Conservation (phyloP, 768 basidiomycete genomes). For the Collybia mongolica region DNA sequence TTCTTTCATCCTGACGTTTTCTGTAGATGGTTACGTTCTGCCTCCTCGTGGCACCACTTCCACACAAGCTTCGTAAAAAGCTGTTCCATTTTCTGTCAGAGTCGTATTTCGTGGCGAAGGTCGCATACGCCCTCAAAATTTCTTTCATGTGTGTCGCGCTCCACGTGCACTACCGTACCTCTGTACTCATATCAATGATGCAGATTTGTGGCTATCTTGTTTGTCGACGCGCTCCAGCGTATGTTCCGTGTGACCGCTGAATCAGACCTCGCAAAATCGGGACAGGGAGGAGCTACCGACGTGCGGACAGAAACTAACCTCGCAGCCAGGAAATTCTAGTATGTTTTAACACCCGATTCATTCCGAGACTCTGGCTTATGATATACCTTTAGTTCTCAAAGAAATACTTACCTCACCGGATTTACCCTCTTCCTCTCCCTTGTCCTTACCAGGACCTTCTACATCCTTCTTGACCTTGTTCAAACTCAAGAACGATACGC, state of each 20-base stretch:
- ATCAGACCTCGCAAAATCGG: conserved; percentile 61
- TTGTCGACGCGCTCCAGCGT: conserved; percentile 89
- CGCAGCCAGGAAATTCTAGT: conserved; percentile 95
- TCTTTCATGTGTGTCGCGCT: conserved; percentile 77
- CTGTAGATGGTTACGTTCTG: conserved; percentile 80
- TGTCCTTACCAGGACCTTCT: conserved; percentile 89
- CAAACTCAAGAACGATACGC: conserved; percentile 87
- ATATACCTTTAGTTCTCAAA: conserved; percentile 58
- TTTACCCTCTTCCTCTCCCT: conserved; percentile 96
- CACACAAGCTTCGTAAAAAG: conserved; percentile 66
- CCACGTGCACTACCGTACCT: background rate
- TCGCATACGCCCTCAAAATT: conserved; percentile 91
- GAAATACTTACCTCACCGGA: conserved; percentile 91
- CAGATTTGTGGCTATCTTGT: conserved; percentile 84
- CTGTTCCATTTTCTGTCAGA: conserved; percentile 74
- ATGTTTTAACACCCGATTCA: conserved; percentile 21
- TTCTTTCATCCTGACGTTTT: background rate
- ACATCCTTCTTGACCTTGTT: conserved; percentile 88
- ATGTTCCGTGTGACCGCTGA: conserved; percentile 84
- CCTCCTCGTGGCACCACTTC: conserved; percentile 81
- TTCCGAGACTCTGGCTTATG: background rate
- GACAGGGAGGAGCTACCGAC: conserved; percentile 50
- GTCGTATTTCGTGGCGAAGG: conserved; percentile 70
- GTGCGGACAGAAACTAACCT: conserved; percentile 83
- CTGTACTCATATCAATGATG: no score